A percentile compares a stretch with the other conserved stretches of the same genome.
phyloP scores from a whole-genome alignment of 139 green algal genomes.

The Volvox africanus region DNA sequence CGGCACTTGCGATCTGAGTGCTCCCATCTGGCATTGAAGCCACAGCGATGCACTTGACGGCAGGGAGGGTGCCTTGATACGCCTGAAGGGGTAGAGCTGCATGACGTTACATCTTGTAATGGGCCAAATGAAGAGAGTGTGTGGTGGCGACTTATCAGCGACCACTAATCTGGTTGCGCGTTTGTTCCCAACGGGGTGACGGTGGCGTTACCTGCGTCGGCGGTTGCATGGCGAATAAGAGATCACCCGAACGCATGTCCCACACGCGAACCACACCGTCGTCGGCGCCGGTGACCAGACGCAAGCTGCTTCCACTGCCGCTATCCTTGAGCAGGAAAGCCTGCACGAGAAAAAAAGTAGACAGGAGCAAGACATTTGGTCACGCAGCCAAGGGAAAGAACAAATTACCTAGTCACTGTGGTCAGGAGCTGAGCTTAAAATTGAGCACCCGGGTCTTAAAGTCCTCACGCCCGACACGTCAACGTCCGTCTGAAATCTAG shows the following conservation, averaged over 20 bases:
- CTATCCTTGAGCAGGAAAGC: slow-evolving; percentile 25
- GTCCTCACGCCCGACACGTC: too few species aligned
- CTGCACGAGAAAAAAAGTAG: not conserved
- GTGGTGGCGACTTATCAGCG: too few species aligned
- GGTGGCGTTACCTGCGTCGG: slow-evolving; percentile 9
- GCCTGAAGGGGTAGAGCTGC: not conserved
- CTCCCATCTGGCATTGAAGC: slow-evolving; percentile 17
- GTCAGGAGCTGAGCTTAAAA: too few species aligned
- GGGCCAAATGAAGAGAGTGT: too few species aligned
- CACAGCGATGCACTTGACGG: slow-evolving; percentile 38
- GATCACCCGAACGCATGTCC: slow-evolving; percentile 33
- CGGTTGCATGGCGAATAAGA: slow-evolving; percentile 44
- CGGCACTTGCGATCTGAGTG: slow-evolving; percentile 20
- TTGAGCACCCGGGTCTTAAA: too few species aligned
- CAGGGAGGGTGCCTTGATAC: slow-evolving; percentile 18
- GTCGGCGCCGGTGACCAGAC: slow-evolving; percentile 24
- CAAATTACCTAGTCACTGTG: too few species aligned
- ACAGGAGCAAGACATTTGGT: not conserved
- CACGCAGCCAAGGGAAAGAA: too few species aligned
- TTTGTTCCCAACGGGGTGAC: not conserved
- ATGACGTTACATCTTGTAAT: too few species aligned
- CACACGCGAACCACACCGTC: slow-evolving; percentile 41
- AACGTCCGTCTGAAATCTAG: too few species aligned
- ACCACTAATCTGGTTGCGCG: too few species aligned
- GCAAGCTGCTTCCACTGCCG: slow-evolving; percentile 7